Base-by-base conservation (phyloP, 2,329 filamentous ascomycete species). In the Lachnum nothofagi region DNA sequence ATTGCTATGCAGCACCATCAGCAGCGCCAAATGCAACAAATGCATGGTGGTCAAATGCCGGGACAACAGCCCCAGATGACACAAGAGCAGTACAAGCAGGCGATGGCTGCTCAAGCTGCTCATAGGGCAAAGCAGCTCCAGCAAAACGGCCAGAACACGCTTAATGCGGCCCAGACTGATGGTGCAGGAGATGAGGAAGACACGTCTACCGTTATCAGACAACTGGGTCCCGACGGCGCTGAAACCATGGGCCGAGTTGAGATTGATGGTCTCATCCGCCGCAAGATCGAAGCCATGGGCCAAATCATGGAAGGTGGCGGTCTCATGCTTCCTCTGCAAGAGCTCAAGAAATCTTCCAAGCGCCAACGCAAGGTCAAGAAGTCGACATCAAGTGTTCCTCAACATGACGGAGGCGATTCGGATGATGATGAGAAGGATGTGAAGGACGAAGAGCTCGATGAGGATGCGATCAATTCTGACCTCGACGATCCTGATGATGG, bases 391-490 rank as follows among this genome's bases (percentile, higher is more conserved):
- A 51, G 35, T 34, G 52, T 53, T 6, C 59, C 67, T 25, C 78
- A 83, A 52, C 76, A 78, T 44, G 85, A 91, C 63, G 78, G 76
- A 16, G 62, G 65, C 12, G 72, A 69, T 8, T 72, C 73, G 44
- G 78, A 82, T 58, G 86, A 84, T 4, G 73, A 75, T 33, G 80
- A 81, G 19, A 73, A 79, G 5, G 80, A 82, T 38, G 76, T 60
- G 3, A 64, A 80, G 29, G 75, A 79, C 49, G 70, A 77, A 20
- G 80, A 80, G 44, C 70, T 82, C 10, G 91, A 96, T 56, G 91
- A 95, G 57, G 91, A 98, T 67, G 93, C 91, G 1, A 98, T 98
- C 72, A 98, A 98, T 68, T 97, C 93, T 0, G 93, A 98, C 62
- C 82, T 98, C 3, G 93, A 98, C 65, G 93, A 98, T 64, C 83